Evolutionary conservation across 495 filamentous ascomycete genomes (phyloP), one percentile per base, ranked within the genome.

Genomic region (Podospora anserina): DNA sequence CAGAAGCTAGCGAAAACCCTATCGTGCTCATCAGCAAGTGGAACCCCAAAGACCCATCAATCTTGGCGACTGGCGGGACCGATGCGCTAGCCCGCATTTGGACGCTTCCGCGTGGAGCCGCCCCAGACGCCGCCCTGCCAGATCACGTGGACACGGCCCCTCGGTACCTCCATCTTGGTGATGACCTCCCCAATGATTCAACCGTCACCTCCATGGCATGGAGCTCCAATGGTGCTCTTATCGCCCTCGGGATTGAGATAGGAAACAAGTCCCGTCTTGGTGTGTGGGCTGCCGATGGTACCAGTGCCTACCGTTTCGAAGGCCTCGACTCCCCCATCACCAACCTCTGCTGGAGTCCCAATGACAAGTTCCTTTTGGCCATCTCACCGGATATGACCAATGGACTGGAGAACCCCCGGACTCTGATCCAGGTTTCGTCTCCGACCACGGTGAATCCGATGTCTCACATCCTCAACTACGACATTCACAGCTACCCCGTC

Each of bases 61-160:
- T 91, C 76, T 84, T 96, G 77, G 90, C 89, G 72, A 88, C 88
- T 70, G 88, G 88, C 77, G 91, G 91, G 74, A 85, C 82, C 74
- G 89, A 92, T 77, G 86, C 88, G 77, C 89, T 92, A 84, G 91
- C 90, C 81, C 89, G 88, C 69, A 81, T 95, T 78, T 94, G 90
- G 90, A 91, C 87, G 71, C 75, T 93, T 62, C 84, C 87, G 70
- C 79, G 81, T 83, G 80, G 80, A 71, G 78, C 84, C 69, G 78
- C 80, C 72, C 77, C 80, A 66, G 78, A 82, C 67, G 73, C 77
- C 68, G 78, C 78, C 66, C 71, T 75, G 58, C 56, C 71, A 16
- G 74, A 72, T 82, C 80, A 83, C 82, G 82, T 82, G 82, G 79
- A 80, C 62, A 76, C 61, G 53, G 15, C 68, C 70, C 69, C 69